Base-by-base conservation (phyloP, 257 asterid species). In the Fraxinus cuspidata region DNA sequence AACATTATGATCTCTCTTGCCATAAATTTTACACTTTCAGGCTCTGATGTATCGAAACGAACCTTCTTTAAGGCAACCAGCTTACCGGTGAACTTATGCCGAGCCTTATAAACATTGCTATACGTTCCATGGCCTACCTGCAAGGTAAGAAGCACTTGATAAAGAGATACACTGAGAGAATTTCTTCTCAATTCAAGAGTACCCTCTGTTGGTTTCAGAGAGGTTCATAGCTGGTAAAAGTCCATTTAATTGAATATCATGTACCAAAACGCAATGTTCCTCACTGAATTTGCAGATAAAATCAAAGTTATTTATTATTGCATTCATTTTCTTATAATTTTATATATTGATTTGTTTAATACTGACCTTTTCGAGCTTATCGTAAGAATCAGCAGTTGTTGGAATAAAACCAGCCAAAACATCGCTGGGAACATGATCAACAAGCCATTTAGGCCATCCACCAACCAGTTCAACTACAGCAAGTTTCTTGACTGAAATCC, bases 121-220 rank as follows among this genome's bases (percentile, higher is more conserved):
- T 93, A 93, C n/a, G 97, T 93, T 70, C 97, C 97, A 5, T 86
- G 90, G 4, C 97, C 97, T 27, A 90, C 82, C 97, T 93, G 88
- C 79, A 79, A 58, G 23, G 19, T 9, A 3, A 51, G 53, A 75
- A 8, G 12, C 65, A 18, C 65, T 56, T 56, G 65, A 56, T 7
- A 56, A n/a, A 18, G 12, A 18, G 65, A 6, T 8, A 51, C 23
- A 60, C 18, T 2, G 8, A 56, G 28, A 56, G 6, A 23, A 60
- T 58, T 58, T 21, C 25, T 51, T 51, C 63, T 51, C 25, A 51
- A 19, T 51, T 16, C 21, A 51, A 51, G 63, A 51, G 23, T 5
- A 51, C 18, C 51, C 51, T 44, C 19, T 44, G 51, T 13, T 44
- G 51, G 51, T 44, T 44, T 44, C 51, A 44, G 5, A 44, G 51